Evolutionary conservation across 768 basidiomycete genomes (phyloP).

Genomic region (Mycena venus): DNA sequence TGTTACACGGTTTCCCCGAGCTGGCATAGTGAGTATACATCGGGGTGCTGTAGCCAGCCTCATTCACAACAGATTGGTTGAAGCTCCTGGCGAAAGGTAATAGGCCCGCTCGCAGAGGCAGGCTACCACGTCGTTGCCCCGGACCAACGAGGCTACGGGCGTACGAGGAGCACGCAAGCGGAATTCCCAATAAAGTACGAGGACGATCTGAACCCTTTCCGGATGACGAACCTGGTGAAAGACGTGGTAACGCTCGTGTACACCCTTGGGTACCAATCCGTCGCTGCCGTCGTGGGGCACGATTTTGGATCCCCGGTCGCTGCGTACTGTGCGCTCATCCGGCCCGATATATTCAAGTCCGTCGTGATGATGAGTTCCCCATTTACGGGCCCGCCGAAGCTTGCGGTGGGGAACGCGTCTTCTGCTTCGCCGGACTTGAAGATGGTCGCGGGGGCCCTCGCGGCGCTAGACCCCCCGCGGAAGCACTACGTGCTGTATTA

Average conservation of each 20-base stretch:
- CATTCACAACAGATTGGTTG: background rate
- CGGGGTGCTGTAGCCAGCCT: background rate
- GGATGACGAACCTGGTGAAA: constrained; percentile 62
- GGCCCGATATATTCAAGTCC: constrained; percentile 68
- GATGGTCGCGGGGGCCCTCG: constrained; percentile 45
- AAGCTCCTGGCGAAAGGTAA: constrained; percentile 71
- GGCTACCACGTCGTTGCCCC: constrained; percentile 76
- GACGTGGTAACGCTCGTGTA: constrained; percentile 67
- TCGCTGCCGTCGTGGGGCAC: constrained; percentile 68
- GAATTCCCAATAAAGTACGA: constrained; percentile 49
- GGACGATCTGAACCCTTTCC: constrained; percentile 65
- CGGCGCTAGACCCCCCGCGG: constrained; percentile 60
- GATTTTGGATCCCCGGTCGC: constrained; percentile 71
- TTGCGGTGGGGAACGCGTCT: constrained; percentile 3
- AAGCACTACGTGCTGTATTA: constrained; percentile 72
- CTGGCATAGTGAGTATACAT: constrained; percentile 56
- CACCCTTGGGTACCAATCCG: constrained; percentile 62
- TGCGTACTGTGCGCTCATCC: constrained; percentile 64
- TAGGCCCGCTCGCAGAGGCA: constrained; percentile 60
- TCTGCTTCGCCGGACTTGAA: constrained; percentile 29
- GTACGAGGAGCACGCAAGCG: constrained; percentile 41
- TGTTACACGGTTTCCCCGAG: constrained; percentile 79
- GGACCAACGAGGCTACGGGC: constrained; percentile 71
- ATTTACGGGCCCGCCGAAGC: constrained; percentile 59
- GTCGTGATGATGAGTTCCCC: constrained; percentile 74